Conservation (phyloP, 768 basidiomycete species). For the Pleurotus tuber-regium region DNA sequence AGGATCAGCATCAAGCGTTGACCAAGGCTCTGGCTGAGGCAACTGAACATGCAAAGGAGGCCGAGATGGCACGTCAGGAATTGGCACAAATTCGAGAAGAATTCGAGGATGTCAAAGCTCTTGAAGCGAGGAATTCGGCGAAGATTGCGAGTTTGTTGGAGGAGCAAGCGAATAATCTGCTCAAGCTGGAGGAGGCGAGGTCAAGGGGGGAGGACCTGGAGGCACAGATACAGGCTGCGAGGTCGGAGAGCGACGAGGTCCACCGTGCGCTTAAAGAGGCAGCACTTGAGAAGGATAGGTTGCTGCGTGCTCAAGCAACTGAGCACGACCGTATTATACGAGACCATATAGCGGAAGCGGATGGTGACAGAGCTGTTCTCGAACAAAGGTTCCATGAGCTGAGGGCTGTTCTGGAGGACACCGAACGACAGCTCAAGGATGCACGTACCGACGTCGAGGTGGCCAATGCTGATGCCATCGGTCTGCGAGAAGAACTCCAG, state of each 20-base stretch:
- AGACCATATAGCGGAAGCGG: slow-evolving; percentile 90
- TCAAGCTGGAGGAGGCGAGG: slow-evolving; percentile 73
- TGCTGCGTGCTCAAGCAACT: slow-evolving; percentile 69
- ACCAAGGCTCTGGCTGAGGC: slow-evolving; percentile 63
- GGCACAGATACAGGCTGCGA: slow-evolving; percentile 66
- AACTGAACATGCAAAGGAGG: slow-evolving; percentile 59
- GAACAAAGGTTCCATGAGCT: slow-evolving; percentile 85
- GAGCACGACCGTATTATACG: slow-evolving; percentile 66
- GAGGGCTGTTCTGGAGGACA: slow-evolving; percentile 57
- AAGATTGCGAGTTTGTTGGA: slow-evolving; percentile 67
- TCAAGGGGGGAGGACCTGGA: slow-evolving; percentile 73
- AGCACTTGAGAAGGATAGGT: slow-evolving; percentile 73
- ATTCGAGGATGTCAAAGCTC: slow-evolving; percentile 63
- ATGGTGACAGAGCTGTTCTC: slow-evolving; percentile 89
- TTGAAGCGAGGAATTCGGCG: slow-evolving; percentile 61
- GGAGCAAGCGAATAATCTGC: slow-evolving; percentile 72
- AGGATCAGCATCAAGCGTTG: slow-evolving; percentile 52
- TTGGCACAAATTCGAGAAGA: slow-evolving; percentile 58
- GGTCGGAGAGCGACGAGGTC: slow-evolving; percentile 71
- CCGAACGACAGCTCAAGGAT: slow-evolving; percentile 62
- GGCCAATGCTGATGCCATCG: slow-evolving; percentile 62
- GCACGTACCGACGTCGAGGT: slow-evolving; percentile 59
- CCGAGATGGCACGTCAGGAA: slow-evolving; percentile 61
- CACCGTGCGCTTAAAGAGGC: slow-evolving; percentile 66
- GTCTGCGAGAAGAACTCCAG: slow-evolving; percentile 71